Base-by-base conservation (phyloP, 1,284 basidiomycete species). In the Rhodotorula mucilaginosa region DNA sequence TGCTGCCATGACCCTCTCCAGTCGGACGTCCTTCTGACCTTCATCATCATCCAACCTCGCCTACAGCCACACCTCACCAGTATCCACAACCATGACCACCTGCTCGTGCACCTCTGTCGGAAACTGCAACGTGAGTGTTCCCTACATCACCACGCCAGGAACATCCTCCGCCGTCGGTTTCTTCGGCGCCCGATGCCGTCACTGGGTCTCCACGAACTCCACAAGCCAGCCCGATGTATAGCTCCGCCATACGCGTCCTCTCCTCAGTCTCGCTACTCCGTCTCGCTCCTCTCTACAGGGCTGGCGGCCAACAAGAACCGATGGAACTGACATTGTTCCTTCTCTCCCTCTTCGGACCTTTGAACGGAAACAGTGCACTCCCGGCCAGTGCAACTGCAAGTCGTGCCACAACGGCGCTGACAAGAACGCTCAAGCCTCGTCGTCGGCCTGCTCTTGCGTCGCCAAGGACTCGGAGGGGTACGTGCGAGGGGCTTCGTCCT, bases 51-150 rank as follows among this genome's bases (percentile, higher is more conserved):
- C n/a, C 8, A 51, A 19, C n/a, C 19, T 19, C 49, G 21, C n/a
- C 49, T 21, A 8, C 49, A 19, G 19, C 19, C n/a, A 23, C 21
- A 19, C 2, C 49, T 23, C 21, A 51, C 3, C 47, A 21, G 13
- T 0, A 1, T 4, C 44, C 46, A 21, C 47, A 6, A 48, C n/a
- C 1, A 60, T 60, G 59, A 70, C 58, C 61, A 66, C 69, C 49
- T 48, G 46, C 59, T 49, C 59, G 8, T 71, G 70, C 70, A 48
- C 65, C 21, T 47, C 65, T 19, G 70, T 71, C 63, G 70, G 70
- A 39, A 51, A 61, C 52, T 71, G 70, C 70, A 71, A 54, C 63
- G 70, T 71, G 18, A 44, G 65, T 56, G 10, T 23, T 6, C 12
- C 1, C 57, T 31, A 31, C 39, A 31, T 34, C 64, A 10, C 23